These are phyloP conservation scores for Starmerella sirachaensis DNA, from an alignment of 805 yeast genomes.

Conservation along the genomic window DNA sequence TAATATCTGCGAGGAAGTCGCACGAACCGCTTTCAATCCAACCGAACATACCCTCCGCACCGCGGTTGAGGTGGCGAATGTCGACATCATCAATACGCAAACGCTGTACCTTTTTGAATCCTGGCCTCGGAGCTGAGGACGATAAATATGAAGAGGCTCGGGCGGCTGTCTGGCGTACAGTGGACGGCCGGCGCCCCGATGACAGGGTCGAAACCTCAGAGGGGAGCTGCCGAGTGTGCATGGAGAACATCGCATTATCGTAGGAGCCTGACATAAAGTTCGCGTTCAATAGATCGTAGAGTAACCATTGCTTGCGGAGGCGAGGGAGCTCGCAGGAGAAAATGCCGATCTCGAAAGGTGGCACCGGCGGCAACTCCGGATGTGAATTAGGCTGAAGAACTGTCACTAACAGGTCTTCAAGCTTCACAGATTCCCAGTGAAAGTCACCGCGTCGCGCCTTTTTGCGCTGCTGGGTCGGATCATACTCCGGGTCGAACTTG, in stretches of 20 bases:
- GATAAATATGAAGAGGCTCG: not conserved
- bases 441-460: slow-evolving; percentile 77
- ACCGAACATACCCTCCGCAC: slow-evolving; percentile 83
- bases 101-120: slow-evolving; percentile 40
- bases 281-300: slow-evolving; percentile 76
- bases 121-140: slow-evolving; percentile 19
- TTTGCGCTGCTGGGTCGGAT: slow-evolving; percentile 66
- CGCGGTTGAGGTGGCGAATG: slow-evolving; percentile 81
- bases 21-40: slow-evolving; percentile 92
- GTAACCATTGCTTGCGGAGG: slow-evolving; percentile 85
- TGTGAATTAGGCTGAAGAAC: slow-evolving; percentile 53
- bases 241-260: slow-evolving; percentile 85
- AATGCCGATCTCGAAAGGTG: slow-evolving; percentile 79
- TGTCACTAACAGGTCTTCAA: slow-evolving; percentile 78
- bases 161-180: not conserved
- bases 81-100: slow-evolving; percentile 74
- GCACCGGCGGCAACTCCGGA: slow-evolving; percentile 33
- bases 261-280: slow-evolving; percentile 79
- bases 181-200: too few relatives aligned
- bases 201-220: too few relatives aligned
- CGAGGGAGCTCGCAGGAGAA: slow-evolving; percentile 71
- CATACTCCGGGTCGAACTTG: slow-evolving; percentile 67
- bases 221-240: slow-evolving; percentile 59
- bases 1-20: slow-evolving; percentile 84
- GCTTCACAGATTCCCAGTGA: slow-evolving; percentile 68